Conservation (phyloP, 805 yeast species). For the Kluyveromyces lactis region DNA sequence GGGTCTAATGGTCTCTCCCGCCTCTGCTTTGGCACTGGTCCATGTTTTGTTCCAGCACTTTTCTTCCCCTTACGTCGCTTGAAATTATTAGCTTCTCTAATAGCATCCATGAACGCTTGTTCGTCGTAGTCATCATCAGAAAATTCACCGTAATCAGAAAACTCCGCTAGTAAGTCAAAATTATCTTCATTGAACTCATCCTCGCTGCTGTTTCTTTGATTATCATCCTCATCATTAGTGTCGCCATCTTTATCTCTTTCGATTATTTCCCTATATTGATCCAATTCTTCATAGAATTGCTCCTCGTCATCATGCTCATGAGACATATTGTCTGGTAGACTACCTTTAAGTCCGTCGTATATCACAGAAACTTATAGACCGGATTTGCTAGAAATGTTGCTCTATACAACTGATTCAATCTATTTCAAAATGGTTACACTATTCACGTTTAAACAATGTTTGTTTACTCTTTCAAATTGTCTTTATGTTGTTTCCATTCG, state of each 20-base stretch:
- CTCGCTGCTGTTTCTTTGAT: conserved; percentile 13
- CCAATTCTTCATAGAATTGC: conserved; percentile 24
- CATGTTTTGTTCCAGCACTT: conserved; percentile 20
- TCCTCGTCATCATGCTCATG: conserved; percentile 20
- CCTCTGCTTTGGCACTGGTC: conserved; percentile 21
- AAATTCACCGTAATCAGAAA: conserved; percentile 31
- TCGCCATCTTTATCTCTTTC: conserved; percentile 8
- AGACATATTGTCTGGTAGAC: neutral
- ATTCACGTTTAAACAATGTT: too few species aligned
- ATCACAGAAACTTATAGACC: too few species aligned
- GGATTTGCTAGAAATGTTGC: too few species aligned
- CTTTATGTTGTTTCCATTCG: too few species aligned
- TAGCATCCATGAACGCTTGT: conserved; percentile 47
- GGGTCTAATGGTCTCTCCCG: conserved; percentile 49
- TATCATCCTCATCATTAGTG: conserved; percentile 4
- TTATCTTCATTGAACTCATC: conserved; percentile 15
- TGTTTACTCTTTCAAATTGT: too few species aligned
- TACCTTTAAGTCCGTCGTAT: neutral
- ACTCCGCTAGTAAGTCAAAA: conserved; percentile 30
- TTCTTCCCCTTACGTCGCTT: conserved; percentile 35
- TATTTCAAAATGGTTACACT: too few species aligned
- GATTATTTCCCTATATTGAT: conserved; percentile 24
- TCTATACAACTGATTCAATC: too few species aligned
- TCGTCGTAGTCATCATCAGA: conserved; percentile 34
- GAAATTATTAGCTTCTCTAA: conserved; percentile 62